A percentile compares a stretch with the other conserved stretches of the same genome.
These are phyloP conservation scores for Lathyrus aphaca DNA, from an alignment of 306 rosid genomes.

Conservation along the genomic window DNA sequence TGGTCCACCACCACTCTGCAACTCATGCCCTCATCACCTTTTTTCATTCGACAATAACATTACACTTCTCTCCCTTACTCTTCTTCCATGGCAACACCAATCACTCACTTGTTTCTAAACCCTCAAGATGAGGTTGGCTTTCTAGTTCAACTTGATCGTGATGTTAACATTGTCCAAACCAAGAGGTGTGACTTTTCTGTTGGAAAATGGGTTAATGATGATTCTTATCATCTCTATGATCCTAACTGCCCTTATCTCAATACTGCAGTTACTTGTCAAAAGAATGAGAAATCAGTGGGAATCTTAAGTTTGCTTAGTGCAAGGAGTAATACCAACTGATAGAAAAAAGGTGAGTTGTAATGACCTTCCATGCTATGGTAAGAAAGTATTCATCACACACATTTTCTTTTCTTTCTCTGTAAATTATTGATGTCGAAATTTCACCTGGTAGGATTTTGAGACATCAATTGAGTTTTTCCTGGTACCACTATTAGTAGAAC, in stretches of 20 bases:
- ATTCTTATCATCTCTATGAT: constrained; percentile 84
- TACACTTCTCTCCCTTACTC: not conserved
- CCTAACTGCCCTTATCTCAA: constrained; percentile 73
- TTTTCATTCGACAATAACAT: constrained; percentile 33
- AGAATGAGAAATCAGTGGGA: constrained; percentile 98
- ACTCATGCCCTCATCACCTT: constrained; percentile 57
- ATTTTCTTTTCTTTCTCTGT: constrained; percentile 8
- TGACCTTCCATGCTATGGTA: constrained; percentile 97
- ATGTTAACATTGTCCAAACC: constrained; percentile 56
- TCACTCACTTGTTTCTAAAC: constrained; percentile 42
- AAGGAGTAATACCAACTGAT: constrained; percentile 84
- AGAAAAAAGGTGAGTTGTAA: constrained; percentile 70
- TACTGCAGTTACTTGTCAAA: constrained; percentile 74
- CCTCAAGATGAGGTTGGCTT: constrained; percentile 50
- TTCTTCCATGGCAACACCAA: constrained; percentile 56
- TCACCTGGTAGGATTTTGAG: constrained; percentile 68
- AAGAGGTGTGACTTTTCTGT: constrained; percentile 57
- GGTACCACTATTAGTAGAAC: constrained; percentile 85
- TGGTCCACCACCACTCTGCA: constrained; percentile 54
- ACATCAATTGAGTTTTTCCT: constrained; percentile 80
- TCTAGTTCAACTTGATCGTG: constrained; percentile 52
- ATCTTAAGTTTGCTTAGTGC: constrained; percentile 87
- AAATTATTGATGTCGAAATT: constrained; percentile 10
- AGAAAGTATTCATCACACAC: constrained; percentile 6
- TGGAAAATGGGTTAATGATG: constrained; percentile 87